Base-by-base conservation (phyloP, 345 rosid genomes). In the Eutrema japonicum region DNA sequence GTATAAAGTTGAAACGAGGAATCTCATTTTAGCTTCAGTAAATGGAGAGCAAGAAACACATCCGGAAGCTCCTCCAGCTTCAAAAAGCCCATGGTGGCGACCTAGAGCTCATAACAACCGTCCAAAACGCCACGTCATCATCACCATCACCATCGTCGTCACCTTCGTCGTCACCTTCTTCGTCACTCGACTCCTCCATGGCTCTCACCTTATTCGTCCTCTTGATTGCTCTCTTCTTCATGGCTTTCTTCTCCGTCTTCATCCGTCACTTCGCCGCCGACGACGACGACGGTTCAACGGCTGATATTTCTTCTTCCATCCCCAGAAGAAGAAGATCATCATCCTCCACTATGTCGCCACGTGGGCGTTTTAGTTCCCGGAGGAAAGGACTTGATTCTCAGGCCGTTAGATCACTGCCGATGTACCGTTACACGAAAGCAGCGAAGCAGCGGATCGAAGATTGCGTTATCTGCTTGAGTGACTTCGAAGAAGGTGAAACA, bases 401-500 rank as follows among this genome's bases (percentile, higher is more conserved):
- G 58, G 66, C 80, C 69, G 68, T 79, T 7, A 49, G 70, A 22
- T 80, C 86, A 4, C 59, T 87, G 76, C 91, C 88, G 69, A 83
- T 68, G 77, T 76, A 78, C 68, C 18, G 73, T 48, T 85, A 82
- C 81, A 72, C 22, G 27, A 42, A 57, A 54, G 81, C 64, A 64
- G 66, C 62, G 22, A 84, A 72, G 11, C 86, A 80, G 82, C 58
- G 75, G 78, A 82, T 68, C 71, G 68, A 58, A 4, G 87, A 85
- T 37, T 87, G 95, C 45, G 73, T 84, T 7, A 78, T 89, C 46
- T 89, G 92, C 70, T 76, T 89, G n/a, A 80, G 87, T 43, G 90
- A 87, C 55, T 85, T 87, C 53, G 81, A 84, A 64, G 85, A 80
- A 65, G 77, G 35, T 42, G 87, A 85, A 63, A 48, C 14, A 2